These are phyloP conservation scores for Verticillium zaregamsianum DNA, from an alignment of 2,329 filamentous ascomycete genomes.

Conservation along the genomic window DNA sequence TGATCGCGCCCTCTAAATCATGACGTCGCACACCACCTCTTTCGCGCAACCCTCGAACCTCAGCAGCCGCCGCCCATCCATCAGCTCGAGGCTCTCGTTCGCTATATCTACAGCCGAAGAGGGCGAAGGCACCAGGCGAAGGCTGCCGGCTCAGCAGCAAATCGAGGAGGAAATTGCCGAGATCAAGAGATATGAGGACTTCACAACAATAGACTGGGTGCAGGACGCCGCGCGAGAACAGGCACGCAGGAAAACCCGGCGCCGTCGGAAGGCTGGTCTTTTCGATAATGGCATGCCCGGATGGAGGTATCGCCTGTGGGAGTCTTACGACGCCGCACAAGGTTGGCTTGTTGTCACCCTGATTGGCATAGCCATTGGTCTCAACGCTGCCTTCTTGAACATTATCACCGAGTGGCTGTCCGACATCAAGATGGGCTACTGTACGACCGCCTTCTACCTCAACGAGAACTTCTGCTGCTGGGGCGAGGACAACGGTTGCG, in stretches of 20 bases:
- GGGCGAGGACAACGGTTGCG: slow-evolving; percentile 86
- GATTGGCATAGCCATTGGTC: slow-evolving; percentile 84
- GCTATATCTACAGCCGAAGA: slow-evolving; percentile 62
- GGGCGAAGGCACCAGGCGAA: slow-evolving; percentile 49
- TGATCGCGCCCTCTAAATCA: slow-evolving; percentile 33
- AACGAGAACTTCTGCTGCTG: slow-evolving; percentile 98
- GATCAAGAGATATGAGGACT: slow-evolving; percentile 98
- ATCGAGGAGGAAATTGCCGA: slow-evolving; percentile 94
- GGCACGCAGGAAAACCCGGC: slow-evolving; percentile 69
- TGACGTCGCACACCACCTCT: slow-evolving; percentile 53
- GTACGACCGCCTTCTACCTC: slow-evolving; percentile 90
- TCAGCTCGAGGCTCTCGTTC: slow-evolving; percentile 63
- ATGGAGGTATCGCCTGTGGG: slow-evolving; percentile 77
- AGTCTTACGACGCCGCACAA: slow-evolving; percentile 93
- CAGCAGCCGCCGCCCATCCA: slow-evolving; percentile 44
- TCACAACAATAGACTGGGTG: slow-evolving; percentile 98
- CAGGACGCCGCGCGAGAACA: slow-evolving; percentile 94
- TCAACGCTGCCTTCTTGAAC: slow-evolving; percentile 90
- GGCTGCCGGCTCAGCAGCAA: slow-evolving; percentile 56
- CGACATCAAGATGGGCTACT: slow-evolving; percentile 95
- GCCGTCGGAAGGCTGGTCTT: slow-evolving; percentile 67
- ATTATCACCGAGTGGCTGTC: slow-evolving; percentile 96
- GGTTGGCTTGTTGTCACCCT: slow-evolving; percentile 97
- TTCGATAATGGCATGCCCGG: slow-evolving; percentile 66
- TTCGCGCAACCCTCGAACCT: slow-evolving; percentile 38